Percentiles rank a stretch among this genome's conserved stretches.
These are phyloP conservation scores for Penicillium sp. DNA, from an alignment of 2,329 filamentous ascomycete genomes.

Conservation along the genomic window DNA sequence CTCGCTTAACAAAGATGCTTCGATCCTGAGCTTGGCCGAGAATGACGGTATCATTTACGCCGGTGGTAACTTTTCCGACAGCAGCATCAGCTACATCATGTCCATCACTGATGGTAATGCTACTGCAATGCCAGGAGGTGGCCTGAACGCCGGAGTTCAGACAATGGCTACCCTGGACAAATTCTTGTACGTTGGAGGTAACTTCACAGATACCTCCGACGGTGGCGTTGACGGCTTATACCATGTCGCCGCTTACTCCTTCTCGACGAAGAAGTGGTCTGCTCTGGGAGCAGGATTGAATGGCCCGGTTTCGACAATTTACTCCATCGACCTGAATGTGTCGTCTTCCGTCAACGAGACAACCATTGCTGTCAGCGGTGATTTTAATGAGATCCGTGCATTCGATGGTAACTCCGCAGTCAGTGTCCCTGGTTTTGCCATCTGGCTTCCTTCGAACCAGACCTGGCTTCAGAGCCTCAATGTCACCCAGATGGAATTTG, in stretches of 20 bases:
- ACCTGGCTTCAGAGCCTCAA: slow-evolving; percentile 88
- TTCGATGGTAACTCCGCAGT: slow-evolving; percentile 64
- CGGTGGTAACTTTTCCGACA: slow-evolving; percentile 79
- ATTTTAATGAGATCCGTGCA: slow-evolving; percentile 70
- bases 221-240: slow-evolving; percentile 64
- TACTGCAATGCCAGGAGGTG: slow-evolving; percentile 64
- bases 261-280: slow-evolving; percentile 67
- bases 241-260: slow-evolving; percentile 76
- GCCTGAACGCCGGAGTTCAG: slow-evolving; percentile 77
- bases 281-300: slow-evolving; percentile 83
- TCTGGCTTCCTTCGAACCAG: slow-evolving; percentile 82
- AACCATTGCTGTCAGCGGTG: slow-evolving; percentile 76
- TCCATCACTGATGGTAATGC: slow-evolving; percentile 66
- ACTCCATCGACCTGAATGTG: slow-evolving; percentile 77
- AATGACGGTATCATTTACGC: slow-evolving; percentile 68
- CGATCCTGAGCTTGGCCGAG: slow-evolving; percentile 68
- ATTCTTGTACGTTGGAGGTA: slow-evolving; percentile 76
- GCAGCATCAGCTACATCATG: slow-evolving; percentile 72
- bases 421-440: slow-evolving; percentile 71
- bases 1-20: slow-evolving; percentile 66
- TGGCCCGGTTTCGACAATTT: slow-evolving; percentile 71
- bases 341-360: slow-evolving; percentile 67
- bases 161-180: slow-evolving; percentile 68
- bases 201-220: slow-evolving; percentile 73
- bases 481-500: slow-evolving; percentile 63